These are phyloP conservation scores for Beauveria sp. DNA, from an alignment of 2,329 filamentous ascomycete species.

Conservation along the genomic window DNA sequence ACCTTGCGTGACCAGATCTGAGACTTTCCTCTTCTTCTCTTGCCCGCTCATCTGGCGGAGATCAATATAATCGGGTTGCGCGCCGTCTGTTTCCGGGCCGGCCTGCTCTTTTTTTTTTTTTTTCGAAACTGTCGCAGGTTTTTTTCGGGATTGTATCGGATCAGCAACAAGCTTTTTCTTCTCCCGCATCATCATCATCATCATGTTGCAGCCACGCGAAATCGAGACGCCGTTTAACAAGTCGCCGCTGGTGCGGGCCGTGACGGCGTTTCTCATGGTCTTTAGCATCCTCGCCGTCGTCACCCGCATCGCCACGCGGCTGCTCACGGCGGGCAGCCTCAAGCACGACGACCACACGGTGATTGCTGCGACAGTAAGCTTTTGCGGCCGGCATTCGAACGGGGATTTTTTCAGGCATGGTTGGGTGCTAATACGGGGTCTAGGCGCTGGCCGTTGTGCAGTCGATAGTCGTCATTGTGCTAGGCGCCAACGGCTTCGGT, in stretches of 20 bases:
- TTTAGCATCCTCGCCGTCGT: conserved; percentile 16
- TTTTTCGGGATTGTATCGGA: too few species aligned
- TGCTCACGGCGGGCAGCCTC: conserved; percentile 13
- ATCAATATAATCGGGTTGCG: neutral
- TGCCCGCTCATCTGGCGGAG: neutral
- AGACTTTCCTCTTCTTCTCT: neutral
- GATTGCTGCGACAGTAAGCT: conserved; percentile 14
- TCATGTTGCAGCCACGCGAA: conserved; percentile 14
- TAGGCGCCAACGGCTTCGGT: conserved; percentile 16
- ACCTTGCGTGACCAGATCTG: too few species aligned
- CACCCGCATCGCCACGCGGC: conserved; percentile 15
- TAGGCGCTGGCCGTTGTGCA: conserved; percentile 16
- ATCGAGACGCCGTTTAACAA: conserved; percentile 18
- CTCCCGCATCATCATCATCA: neutral
- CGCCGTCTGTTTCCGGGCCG: neutral
- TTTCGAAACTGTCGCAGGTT: too few species aligned
- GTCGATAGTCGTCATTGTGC: conserved; percentile 14
- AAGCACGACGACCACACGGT: conserved; percentile 15
- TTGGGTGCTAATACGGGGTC: neutral
- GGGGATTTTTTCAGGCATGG: too few species aligned
- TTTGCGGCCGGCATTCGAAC: neutral
- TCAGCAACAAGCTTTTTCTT: too few species aligned
- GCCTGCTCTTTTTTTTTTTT: too few species aligned
- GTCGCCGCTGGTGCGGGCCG: conserved; percentile 17
- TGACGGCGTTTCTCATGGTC: conserved; percentile 18